phyloP scores from a whole-genome alignment of 2,329 filamentous ascomycete species.

The Botrytis elliptica region DNA sequence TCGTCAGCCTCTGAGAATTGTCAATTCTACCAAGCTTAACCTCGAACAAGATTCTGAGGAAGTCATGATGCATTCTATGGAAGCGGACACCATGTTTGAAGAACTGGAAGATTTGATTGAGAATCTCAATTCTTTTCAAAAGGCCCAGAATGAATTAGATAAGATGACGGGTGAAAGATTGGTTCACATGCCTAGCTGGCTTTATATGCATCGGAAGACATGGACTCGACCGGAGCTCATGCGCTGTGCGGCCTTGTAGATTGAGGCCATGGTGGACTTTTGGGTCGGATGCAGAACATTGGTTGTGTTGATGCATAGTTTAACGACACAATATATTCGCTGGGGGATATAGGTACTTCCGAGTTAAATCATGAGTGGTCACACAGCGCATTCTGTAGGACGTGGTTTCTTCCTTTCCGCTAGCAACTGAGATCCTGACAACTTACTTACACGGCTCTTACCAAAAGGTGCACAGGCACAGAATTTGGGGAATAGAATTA shows the following conservation, averaged over 20 bases:
- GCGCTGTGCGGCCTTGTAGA: neutral
- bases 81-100: neutral
- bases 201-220: neutral
- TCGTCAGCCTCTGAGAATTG: neutral
- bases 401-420: neutral
- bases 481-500: neutral
- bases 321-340: neutral
- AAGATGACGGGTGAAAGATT: no score
- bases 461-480: neutral
- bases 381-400: no score
- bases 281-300: no score
- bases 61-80: neutral
- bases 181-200: neutral
- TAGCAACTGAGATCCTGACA: fast-evolving
- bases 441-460: fast-evolving
- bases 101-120: neutral
- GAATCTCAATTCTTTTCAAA: neutral
- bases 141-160: neutral
- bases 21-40: neutral
- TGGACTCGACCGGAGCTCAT: neutral
- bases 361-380: neutral
- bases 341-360: neutral
- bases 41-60: neutral
- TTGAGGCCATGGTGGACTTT: fast-evolving
- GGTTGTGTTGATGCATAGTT: neutral